A percentile compares a stretch with the other conserved stretches of the same genome.
Evolutionary conservation across 768 basidiomycete genomes (phyloP).

Genomic region (Suillus tomentosus): DNA sequence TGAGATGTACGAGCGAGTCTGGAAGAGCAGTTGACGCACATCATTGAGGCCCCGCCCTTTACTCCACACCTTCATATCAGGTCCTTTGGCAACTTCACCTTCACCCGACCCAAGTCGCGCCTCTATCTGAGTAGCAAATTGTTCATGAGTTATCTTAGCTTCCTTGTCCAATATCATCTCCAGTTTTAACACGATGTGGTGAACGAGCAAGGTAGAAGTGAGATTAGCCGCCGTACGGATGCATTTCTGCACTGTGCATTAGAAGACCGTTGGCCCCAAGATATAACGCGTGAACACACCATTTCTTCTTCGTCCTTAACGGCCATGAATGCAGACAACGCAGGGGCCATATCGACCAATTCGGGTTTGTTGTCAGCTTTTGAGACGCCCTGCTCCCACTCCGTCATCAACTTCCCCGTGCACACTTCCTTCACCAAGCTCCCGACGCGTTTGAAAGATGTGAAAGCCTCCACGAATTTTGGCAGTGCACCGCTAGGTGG

Average conservation of each 20-base stretch:
- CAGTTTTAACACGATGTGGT: slow-evolving; percentile 86
- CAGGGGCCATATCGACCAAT: slow-evolving; percentile 73
- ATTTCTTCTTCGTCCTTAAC: slow-evolving; percentile 92
- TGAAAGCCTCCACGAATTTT: slow-evolving; percentile 64
- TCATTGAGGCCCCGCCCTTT: slow-evolving; percentile 74
- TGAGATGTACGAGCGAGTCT: slow-evolving; percentile 2
- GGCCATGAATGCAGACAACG: slow-evolving; percentile 77
- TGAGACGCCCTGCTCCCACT: slow-evolving; percentile 75
- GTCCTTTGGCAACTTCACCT: slow-evolving; percentile 67
- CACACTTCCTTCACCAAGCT: slow-evolving; percentile 81
- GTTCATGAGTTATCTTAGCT: slow-evolving; percentile 87
- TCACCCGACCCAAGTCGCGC: slow-evolving; percentile 78
- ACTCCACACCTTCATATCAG: slow-evolving; percentile 92
- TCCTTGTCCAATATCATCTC: slow-evolving; percentile 92
- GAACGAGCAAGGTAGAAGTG: slow-evolving; percentile 81
- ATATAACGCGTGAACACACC: slow-evolving; percentile 46
- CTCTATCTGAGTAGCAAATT: slow-evolving; percentile 85
- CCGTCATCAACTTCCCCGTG: slow-evolving; percentile 81
- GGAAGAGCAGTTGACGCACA: slow-evolving; percentile 46
- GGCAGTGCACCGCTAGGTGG: slow-evolving; percentile 71
- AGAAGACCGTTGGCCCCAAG: slow-evolving; percentile 12
- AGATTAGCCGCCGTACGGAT: slow-evolving; percentile 73
- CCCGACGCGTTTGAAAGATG: slow-evolving; percentile 67
- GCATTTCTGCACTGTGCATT: slow-evolving; percentile 58
- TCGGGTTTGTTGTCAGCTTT: slow-evolving; percentile 65